phyloP scores from a whole-genome alignment of 345 rosid species.

The Jatropha curcas region DNA sequence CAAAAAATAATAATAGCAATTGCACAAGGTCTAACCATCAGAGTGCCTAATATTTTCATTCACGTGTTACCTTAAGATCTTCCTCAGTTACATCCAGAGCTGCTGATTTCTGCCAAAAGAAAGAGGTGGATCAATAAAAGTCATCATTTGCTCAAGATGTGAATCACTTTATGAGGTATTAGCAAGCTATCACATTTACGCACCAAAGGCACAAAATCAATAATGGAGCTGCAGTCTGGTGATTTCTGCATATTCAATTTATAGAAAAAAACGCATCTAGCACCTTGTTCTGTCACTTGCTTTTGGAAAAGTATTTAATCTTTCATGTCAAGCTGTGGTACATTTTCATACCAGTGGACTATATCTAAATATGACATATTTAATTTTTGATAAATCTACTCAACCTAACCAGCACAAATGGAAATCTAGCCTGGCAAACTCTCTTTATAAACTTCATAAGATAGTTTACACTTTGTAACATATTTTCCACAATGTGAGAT shows the following conservation, averaged over 20 bases:
- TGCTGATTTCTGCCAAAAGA: slow-evolving; percentile 65
- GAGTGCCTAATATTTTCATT: neutral
- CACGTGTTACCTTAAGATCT: slow-evolving; percentile 60
- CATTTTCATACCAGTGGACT: neutral
- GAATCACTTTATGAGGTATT: neutral
- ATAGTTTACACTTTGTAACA: neutral
- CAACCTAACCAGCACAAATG: neutral
- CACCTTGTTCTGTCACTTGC: neutral
- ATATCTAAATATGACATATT: neutral
- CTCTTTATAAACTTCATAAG: neutral
- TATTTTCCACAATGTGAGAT: neutral
- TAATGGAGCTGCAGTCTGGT: neutral
- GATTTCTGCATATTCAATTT: neutral
- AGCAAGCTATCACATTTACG: slow-evolving; percentile 6
- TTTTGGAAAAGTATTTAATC: neutral
- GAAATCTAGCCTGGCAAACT: neutral
- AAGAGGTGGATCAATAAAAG: slow-evolving; percentile 4
- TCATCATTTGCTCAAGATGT: neutral
- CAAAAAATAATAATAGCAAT: neutral
- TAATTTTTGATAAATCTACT: neutral
- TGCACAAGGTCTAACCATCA: slow-evolving; percentile 6
- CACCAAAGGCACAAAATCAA: neutral
- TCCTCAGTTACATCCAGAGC: slow-evolving; percentile 76
- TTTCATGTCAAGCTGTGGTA: neutral
- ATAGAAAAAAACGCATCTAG: neutral